phyloP scores from a whole-genome alignment of 2,329 filamentous ascomycete genomes.

The Thermothelomyces thermophilus region DNA sequence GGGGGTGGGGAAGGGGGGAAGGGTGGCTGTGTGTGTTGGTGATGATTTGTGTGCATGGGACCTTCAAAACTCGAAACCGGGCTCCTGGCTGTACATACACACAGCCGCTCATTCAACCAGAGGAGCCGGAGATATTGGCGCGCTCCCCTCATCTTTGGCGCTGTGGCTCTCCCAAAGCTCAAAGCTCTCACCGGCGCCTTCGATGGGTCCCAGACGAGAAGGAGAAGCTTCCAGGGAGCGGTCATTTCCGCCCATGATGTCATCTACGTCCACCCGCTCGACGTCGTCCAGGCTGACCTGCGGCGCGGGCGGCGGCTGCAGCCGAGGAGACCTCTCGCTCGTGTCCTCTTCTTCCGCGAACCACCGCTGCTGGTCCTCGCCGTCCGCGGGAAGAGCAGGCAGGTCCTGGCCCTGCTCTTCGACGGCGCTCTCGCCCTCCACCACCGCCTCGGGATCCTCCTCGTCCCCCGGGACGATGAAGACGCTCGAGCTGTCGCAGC shows the following conservation, averaged over 20 bases:
- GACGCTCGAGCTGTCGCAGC: constrained; percentile 56
- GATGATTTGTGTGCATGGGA: too few relatives aligned
- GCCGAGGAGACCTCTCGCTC: constrained; percentile 9
- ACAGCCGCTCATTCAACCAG: too few relatives aligned
- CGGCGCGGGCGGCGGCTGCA: constrained; percentile 7
- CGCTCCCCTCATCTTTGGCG: constrained; percentile 50
- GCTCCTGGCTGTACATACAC: too few relatives aligned
- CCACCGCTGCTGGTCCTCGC: constrained; percentile 8
- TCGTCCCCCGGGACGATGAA: constrained; percentile 58
- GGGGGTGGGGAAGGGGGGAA: too few relatives aligned
- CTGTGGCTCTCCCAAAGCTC: constrained; percentile 67
- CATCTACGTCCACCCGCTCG: constrained; percentile 29
- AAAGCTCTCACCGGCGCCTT: constrained; percentile 54
- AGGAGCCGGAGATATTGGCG: constrained; percentile 16
- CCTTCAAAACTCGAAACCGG: too few relatives aligned
- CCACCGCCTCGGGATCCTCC: constrained; percentile 29
- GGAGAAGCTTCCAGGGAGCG: constrained; percentile 40
- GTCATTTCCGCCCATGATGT: constrained; percentile 34
- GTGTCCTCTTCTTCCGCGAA: background rate
- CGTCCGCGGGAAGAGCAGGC: constrained; percentile 4
- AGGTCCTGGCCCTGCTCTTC: background rate
- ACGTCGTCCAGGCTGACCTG: constrained; percentile 25
- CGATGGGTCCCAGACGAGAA: constrained; percentile 42
- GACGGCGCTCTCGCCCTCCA: constrained; percentile 1
- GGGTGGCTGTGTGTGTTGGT: too few relatives aligned